phyloP scores from a whole-genome alignment of 148 eudicot species.

The Hydrangea macrophylla region DNA sequence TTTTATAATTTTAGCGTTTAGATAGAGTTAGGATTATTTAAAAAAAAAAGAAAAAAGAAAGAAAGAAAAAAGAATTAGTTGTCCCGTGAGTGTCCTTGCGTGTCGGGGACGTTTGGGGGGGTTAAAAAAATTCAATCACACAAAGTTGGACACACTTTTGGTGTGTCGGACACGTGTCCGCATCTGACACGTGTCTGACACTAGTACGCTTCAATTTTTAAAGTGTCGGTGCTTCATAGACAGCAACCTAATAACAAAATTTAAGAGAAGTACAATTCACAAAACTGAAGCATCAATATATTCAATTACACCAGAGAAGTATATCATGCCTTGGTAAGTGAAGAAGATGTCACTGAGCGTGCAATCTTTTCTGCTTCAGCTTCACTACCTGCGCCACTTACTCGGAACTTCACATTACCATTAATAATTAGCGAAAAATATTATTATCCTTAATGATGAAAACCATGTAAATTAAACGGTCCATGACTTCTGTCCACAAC shows the following conservation, averaged over 20 bases:
- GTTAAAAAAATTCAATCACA: no score
- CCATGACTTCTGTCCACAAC: conserved; percentile 1
- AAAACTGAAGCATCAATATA: conserved; percentile 15
- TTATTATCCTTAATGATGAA: not conserved
- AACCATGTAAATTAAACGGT: not conserved
- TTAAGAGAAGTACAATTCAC: not conserved
- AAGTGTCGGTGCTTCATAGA: no score
- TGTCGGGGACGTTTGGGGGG: no score
- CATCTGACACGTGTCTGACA: no score
- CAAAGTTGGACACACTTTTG: no score
- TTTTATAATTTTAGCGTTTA: no score
- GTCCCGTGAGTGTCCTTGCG: no score
- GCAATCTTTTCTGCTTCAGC: conserved; percentile 91
- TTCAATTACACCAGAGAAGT: not conserved
- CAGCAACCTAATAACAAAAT: conserved; percentile 66
- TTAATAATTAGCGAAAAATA: conserved; percentile 2
- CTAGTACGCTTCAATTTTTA: no score
- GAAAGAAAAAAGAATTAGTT: no score
- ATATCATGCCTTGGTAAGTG: conserved; percentile 71
- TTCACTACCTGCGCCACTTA: conserved; percentile 69
- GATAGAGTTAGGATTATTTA: no score
- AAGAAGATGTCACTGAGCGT: conserved; percentile 91
- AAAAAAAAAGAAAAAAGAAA: no score
- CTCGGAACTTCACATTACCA: conserved; percentile 58
- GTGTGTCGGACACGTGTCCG: no score